Evolutionary conservation across 306 rosid genomes (phyloP), one percentile per base, ranked within the genome.

Genomic region (Begonia peltatifolia): DNA sequence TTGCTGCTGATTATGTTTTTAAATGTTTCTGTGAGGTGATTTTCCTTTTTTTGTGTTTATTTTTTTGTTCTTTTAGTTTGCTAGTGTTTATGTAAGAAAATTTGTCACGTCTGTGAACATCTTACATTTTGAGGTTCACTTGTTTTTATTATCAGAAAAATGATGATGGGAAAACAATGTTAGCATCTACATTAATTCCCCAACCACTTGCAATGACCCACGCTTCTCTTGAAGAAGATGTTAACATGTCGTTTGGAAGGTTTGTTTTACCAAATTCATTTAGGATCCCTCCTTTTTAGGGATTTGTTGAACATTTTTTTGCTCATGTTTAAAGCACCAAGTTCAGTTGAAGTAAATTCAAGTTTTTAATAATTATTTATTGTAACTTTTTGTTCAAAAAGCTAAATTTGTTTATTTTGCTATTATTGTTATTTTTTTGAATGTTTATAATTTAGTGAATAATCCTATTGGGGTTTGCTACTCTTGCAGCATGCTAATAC

Each of bases 211-310:
- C 83, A 58, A 66, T 81, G 81, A 76, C 72, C 60, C 78, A 71
- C 68, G 83, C 84, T 30, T 73, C 74, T 14, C 66, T 69, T 59
- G 93, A 88, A 69, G 97, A 82, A 48, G 97, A 88, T 68, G 78
- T 84, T 54, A 76, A 82, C 72, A 82, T 88, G 97, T 79, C 97
- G 16, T 88, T 84, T 77, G 97, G 97, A 82, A 88, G 95, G 97
- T 88, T 67, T 56, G 78, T 75, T 59, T 30, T 62, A 64, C 56
- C 11, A 52, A 25, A 53, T 72, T 36, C 67, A 46, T 65, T 55
- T 42, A 41, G 54, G 52, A 63, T 13, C 58, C 46, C 55, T 58
- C 56, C 22, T 55, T 55, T 58, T 50, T 50, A 50, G 9, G 38
- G 38, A 1, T 30, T 30, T 30, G 6, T 5, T 30, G 38, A 30